Evolutionary conservation across 306 rosid species (phyloP), one percentile per base, ranked within the genome.

Genomic region (Prunus dulcis): DNA sequence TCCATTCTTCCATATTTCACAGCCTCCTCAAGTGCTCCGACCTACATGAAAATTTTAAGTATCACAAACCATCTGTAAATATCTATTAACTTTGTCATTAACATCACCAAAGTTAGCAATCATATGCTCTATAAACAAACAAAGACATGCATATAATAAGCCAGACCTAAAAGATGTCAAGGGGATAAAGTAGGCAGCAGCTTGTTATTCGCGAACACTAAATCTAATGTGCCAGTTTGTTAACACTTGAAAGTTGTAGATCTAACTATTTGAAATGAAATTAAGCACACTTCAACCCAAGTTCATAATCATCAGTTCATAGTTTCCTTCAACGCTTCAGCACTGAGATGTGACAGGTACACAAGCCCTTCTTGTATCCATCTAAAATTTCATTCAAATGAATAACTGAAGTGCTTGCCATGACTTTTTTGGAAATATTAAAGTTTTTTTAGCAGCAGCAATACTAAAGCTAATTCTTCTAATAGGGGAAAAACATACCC

Each of bases 11-110:
- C 99, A 67, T 88, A 96, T 62, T 87, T 88, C 61, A 92, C 93
- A 60, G 98, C 99, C 80, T 89, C 97, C 88, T 96, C 93, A 62
- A 96, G 86, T 58, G 87, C 86, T 82, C 97, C 99, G 69, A 86
- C 92, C 99, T 96, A 78, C 69, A 76, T 56, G 67, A 76, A 57
- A 67, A 28, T 57, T 69, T 73, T 71, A 84, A 63, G 47, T 69
- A 43, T 22, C 73, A 34, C 80, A 77, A 55, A 69, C 58, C 53
- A 7, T 71, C 41, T 17, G 55, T 64, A 55, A 6, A 20, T 64
- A 34, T 64, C 69, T 27, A 47, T 14, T 22, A 43, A 62, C 67
- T 62, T 27, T 28, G 43, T 28, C 67, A 57, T 57, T 43, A 14
- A 49, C 27, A 18, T 73, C 46, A 43, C 7, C 69, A 73, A 46